phyloP scores from a whole-genome alignment of 495 filamentous ascomycete genomes.

The Penicillium silybi region DNA sequence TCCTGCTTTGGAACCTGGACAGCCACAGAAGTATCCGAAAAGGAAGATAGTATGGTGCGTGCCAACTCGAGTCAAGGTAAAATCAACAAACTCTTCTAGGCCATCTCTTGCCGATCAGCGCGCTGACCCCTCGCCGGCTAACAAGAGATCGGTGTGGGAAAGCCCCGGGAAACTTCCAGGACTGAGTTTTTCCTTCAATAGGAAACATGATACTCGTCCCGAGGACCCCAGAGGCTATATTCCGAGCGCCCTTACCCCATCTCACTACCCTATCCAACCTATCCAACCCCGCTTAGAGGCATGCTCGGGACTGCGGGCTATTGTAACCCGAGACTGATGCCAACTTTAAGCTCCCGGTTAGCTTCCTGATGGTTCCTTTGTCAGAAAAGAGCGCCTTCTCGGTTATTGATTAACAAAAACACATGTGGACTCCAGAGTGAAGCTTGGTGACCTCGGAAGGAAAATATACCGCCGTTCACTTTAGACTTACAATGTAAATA shows the following conservation, averaged over 20 bases:
- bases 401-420: too few species aligned
- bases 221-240: neutral
- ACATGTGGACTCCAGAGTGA: too few species aligned
- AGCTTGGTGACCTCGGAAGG: too few species aligned
- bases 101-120: neutral
- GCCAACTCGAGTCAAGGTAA: neutral
- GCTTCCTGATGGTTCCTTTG: too few species aligned
- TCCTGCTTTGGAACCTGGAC: neutral
- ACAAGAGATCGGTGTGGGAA: neutral
- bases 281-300: neutral
- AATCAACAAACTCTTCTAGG: neutral
- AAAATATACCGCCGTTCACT: too few species aligned
- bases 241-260: neutral
- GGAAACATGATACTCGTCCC: neutral
- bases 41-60: too few species aligned
- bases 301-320: neutral
- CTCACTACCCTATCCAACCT: neutral
- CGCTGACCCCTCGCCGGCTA: conserved; percentile 11
- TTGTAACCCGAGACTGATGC: neutral
- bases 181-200: conserved; percentile 16
- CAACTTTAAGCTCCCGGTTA: neutral
- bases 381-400: too few species aligned
- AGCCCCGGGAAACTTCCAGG: neutral
- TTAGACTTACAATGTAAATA: too few species aligned
- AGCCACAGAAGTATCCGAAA: neutral